phyloP scores from a whole-genome alignment of 2,329 filamentous ascomycete genomes.

The Tolypocladium guangdongense region DNA sequence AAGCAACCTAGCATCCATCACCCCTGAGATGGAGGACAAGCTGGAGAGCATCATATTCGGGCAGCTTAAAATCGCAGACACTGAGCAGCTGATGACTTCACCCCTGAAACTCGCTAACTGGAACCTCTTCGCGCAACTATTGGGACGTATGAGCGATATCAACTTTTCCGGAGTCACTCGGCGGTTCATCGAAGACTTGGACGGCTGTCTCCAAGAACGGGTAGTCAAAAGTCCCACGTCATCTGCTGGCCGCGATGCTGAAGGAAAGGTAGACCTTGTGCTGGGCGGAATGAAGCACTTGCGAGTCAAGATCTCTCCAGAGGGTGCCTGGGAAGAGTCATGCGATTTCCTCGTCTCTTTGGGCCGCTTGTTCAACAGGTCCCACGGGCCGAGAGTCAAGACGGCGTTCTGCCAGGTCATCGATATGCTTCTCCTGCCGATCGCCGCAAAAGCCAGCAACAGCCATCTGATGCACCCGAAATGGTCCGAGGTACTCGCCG shows the following conservation, averaged over 20 bases:
- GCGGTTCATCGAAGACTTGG: slow-evolving; percentile 73
- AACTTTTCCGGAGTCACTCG: slow-evolving; percentile 78
- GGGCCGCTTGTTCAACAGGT: slow-evolving; percentile 70
- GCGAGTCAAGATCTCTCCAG: slow-evolving; percentile 61
- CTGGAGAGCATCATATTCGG: slow-evolving; percentile 92
- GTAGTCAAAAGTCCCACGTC: slow-evolving; percentile 54
- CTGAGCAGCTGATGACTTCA: slow-evolving; percentile 66
- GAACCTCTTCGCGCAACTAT: slow-evolving; percentile 83
- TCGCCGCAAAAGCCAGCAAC: slow-evolving; percentile 68
- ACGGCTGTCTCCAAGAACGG: slow-evolving; percentile 65
- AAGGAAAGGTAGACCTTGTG: slow-evolving; percentile 77
- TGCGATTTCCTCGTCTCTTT: slow-evolving; percentile 81
- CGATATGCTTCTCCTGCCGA: slow-evolving; percentile 73
- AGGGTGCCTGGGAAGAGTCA: slow-evolving; percentile 70
- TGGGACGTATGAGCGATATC: slow-evolving; percentile 92
- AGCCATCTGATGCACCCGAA: slow-evolving; percentile 69
- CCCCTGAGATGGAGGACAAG: slow-evolving; percentile 84
- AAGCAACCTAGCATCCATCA: slow-evolving; percentile 72
- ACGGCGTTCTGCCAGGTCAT: slow-evolving; percentile 90
- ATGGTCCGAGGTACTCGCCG: slow-evolving; percentile 77
- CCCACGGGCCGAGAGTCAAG: slow-evolving; percentile 83
- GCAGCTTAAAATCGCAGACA: slow-evolving; percentile 83
- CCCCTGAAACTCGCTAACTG: slow-evolving; percentile 86
- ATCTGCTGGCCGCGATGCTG: slow-evolving; percentile 50
- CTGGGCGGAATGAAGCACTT: slow-evolving; percentile 88